Evolutionary conservation across 768 basidiomycete species (phyloP), one percentile per base, ranked within the genome.

Genomic region (Solioccasus polychromus): DNA sequence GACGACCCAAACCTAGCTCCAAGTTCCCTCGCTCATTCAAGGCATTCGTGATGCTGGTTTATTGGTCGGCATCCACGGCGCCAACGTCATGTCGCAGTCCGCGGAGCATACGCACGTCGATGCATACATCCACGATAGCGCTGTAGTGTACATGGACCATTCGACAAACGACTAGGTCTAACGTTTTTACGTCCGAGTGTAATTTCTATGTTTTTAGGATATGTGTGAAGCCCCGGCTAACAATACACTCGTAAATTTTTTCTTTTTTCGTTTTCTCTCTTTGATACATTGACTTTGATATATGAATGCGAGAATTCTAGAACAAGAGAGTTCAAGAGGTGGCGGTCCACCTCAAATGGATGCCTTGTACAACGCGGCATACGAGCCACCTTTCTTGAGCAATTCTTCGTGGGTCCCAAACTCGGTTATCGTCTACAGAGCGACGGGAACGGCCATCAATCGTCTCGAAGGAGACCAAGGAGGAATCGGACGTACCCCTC

Each of bases 1-100:
- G 50, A 50, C 36, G 48, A 38, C 51, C n/a, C n/a, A n/a, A n/a
- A n/a, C n/a, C n/a, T 43, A 55, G 92, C 75, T 83, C 28, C 83
- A 87, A 59, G 92, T 96, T 23, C 94, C 95, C 34, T 91, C 91
- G 29, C 71, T 98, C 50, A 83, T 93, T 40, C 83, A 89, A 54
- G 89, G 85, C 4, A 86, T 96, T 60, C 83, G 92, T 57, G 92
- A 89, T 61, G 82, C 86, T 17, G 92, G 93, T 24, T 74, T 99
- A 41, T 71, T 99, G 38, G 79, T 97, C 41, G 89, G 91, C 17
- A 82, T 90, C 24, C 86, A 87, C 59, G 91, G 88, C n/a, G 68
- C 51, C 74, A 46, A 57, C 64, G 9, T 65, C 61, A 53, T 66
- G 54, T 49, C 65, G 64, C 62, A 53, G 39, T 62, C 71, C 38